phyloP scores from a whole-genome alignment of 2,329 filamentous ascomycete genomes.

The Trichoderma breve region DNA sequence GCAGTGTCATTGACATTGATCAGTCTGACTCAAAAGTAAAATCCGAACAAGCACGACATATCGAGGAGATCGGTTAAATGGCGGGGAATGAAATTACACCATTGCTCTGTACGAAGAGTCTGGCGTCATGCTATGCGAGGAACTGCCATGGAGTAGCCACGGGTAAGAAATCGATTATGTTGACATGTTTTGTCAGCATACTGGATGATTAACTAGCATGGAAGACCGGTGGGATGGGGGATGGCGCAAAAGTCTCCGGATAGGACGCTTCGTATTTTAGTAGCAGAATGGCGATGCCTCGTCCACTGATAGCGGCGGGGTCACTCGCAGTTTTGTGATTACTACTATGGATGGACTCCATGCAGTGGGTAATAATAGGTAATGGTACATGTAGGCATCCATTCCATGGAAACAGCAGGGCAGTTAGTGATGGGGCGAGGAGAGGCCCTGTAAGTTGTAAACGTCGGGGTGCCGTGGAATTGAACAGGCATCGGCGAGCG shows the following conservation, averaged over 20 bases:
- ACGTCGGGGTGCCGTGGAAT: not conserved
- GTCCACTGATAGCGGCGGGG: not conserved
- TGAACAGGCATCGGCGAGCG: not conserved
- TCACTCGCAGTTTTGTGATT: not conserved
- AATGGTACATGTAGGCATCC: too few relatives aligned
- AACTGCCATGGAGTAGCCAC: not conserved
- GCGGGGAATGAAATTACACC: not conserved
- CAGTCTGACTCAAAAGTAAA: not conserved
- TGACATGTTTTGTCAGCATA: not conserved
- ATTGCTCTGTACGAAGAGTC: accelerated
- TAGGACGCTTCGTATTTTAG: not conserved
- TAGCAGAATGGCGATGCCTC: not conserved
- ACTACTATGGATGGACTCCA: not conserved
- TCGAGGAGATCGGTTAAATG: not conserved
- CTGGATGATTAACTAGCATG: not conserved
- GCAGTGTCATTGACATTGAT: not conserved
- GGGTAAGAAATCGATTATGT: not conserved
- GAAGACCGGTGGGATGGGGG: not conserved
- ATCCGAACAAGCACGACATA: not conserved
- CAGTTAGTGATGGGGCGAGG: not conserved
- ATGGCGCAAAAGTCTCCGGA: not conserved
- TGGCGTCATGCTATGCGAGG: not conserved
- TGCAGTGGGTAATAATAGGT: not conserved
- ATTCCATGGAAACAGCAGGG: too few relatives aligned
- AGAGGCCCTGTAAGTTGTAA: not conserved